phyloP scores from a whole-genome alignment of 345 rosid species.

The Eucalyptus leucophloia region DNA sequence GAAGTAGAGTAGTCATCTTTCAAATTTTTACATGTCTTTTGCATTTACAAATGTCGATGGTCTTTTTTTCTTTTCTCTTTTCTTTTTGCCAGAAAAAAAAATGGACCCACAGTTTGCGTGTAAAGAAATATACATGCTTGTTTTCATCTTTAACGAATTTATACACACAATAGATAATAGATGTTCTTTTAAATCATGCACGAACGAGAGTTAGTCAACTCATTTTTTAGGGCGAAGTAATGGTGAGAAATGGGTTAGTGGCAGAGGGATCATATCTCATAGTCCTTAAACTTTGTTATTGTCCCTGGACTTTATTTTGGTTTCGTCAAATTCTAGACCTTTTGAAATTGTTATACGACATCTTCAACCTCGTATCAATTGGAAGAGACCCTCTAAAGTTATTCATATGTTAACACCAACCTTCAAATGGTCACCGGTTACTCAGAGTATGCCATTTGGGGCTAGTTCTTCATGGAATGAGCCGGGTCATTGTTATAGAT shows the following conservation, averaged over 20 bases:
- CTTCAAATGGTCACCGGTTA: neutral
- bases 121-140: neutral
- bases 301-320: neutral
- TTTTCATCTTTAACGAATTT: neutral
- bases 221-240: neutral
- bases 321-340: neutral
- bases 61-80: neutral
- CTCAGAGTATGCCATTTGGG: neutral
- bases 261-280: neutral
- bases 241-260: neutral
- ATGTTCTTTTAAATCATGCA: neutral
- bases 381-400: neutral
- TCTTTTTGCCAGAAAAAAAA: neutral
- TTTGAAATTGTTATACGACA: neutral
- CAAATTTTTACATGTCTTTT: neutral
- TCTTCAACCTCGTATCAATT: neutral
- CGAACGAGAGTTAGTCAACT: neutral
- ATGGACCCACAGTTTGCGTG: neutral
- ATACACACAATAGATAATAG: neutral
- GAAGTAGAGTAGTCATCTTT: neutral
- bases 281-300: neutral
- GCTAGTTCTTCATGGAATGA: neutral
- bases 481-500: neutral
- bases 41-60: neutral
- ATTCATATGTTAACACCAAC: neutral